Percentiles rank a stretch among this genome's conserved stretches.
These are phyloP conservation scores for Chlorella sp. DNA, from an alignment of 139 green algal species.

Conservation along the genomic window DNA sequence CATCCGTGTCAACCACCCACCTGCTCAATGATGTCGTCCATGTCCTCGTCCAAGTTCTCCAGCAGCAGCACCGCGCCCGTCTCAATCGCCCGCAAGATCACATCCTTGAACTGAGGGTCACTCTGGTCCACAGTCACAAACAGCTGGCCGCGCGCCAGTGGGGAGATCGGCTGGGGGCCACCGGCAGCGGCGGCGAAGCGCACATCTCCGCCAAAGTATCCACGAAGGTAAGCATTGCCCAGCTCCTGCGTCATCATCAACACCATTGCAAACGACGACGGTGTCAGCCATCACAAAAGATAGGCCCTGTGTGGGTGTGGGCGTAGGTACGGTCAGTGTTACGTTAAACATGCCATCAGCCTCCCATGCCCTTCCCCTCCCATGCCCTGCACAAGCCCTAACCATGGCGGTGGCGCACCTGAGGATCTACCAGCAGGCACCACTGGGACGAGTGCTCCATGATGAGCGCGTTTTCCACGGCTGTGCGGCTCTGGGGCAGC, in stretches of 20 bases:
- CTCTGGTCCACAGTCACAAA: constrained; percentile 21
- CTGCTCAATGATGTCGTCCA: constrained; percentile 39
- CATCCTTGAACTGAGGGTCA: constrained; percentile 16
- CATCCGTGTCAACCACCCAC: constrained; percentile 24
- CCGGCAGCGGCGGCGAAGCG: constrained; percentile 9
- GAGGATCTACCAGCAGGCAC: constrained; percentile 24
- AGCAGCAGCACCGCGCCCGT: constrained; percentile 28
- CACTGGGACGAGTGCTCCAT: constrained; percentile 24
- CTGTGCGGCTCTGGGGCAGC: constrained; percentile 22
- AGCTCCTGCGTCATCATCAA: constrained; percentile 30
- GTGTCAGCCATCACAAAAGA: too few species aligned
- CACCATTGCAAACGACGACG: too few species aligned
- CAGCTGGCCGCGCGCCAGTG: background rate
- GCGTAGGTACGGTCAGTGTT: too few species aligned
- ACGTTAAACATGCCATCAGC: too few species aligned
- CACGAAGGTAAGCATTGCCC: constrained; percentile 22
- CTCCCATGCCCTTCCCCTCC: too few species aligned
- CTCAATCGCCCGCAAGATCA: constrained; percentile 31
- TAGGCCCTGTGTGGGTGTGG: too few species aligned
- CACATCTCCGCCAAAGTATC: constrained; percentile 22
- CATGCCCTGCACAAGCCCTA: too few species aligned
- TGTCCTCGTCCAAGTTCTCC: constrained; percentile 39
- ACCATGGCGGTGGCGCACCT: too few species aligned
- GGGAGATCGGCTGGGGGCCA: background rate
- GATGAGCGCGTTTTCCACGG: constrained; percentile 32